Evolutionary conservation across 2,329 filamentous ascomycete genomes (phyloP).

Genomic region (Alternaria burnsii): DNA sequence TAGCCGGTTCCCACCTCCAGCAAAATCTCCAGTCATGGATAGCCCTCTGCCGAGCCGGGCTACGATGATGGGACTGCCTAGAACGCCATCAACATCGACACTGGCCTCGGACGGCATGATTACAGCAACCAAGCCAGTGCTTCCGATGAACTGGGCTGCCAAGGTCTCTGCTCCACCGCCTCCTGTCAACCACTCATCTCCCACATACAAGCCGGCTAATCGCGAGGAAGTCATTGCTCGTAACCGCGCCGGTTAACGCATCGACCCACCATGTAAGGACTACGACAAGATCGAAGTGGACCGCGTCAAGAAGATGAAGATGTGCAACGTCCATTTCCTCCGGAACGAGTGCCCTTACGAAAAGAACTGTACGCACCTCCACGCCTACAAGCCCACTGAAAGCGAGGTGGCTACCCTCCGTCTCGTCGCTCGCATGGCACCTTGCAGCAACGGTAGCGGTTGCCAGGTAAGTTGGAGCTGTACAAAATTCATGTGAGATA

Average conservation of each 20-base stretch:
- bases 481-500: conserved; percentile 46
- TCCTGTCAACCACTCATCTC: conserved; percentile 24
- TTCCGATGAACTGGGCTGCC: conserved; percentile 41
- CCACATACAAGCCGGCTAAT: conserved; percentile 34
- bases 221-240: conserved; percentile 58
- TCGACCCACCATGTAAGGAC: conserved; percentile 61
- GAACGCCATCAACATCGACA: conserved; percentile 43
- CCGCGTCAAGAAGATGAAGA: conserved; percentile 68
- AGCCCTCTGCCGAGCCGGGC: conserved; percentile 27
- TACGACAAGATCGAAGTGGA: conserved; percentile 65
- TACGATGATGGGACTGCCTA: conserved; percentile 20
- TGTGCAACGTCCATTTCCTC: conserved; percentile 70
- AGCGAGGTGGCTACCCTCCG: conserved; percentile 63
- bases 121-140: conserved; percentile 15
- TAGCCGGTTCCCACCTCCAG: conserved; percentile 38
- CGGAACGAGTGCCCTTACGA: conserved; percentile 65
- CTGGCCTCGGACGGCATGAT: conserved; percentile 32
- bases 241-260: conserved; percentile 67
- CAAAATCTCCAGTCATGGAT: conserved; percentile 24
- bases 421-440: conserved; percentile 69
- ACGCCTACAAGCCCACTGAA: conserved; percentile 62
- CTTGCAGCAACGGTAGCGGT: conserved; percentile 65
- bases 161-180: conserved; percentile 48
- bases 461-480: conserved; percentile 70
- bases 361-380: conserved; percentile 64